Evolutionary conservation across 306 rosid species (phyloP).

Genomic region (Gastrolobium bilobum): DNA sequence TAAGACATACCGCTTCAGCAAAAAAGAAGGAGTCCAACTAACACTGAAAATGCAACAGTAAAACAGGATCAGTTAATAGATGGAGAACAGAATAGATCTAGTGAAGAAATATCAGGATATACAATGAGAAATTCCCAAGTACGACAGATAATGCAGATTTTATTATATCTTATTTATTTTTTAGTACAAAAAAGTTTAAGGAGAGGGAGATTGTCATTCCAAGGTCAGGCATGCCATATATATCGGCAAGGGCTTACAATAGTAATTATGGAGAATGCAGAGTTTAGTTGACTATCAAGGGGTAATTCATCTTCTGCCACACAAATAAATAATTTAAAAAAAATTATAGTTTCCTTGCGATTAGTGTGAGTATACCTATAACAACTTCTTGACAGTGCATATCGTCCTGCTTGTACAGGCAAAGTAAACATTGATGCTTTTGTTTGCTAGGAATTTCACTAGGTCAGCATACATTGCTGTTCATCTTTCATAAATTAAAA

Average conservation of each 20-base stretch:
- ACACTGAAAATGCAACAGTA: conserved; percentile 69
- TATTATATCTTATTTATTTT: background rate
- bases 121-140: conserved; percentile 31
- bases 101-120: conserved; percentile 28
- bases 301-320: conserved; percentile 27
- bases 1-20: conserved; percentile 94
- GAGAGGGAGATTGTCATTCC: conserved; percentile 1
- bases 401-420: background rate
- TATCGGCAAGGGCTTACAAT: conserved; percentile 13
- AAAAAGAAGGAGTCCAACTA: conserved; percentile 97
- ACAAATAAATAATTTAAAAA: conserved; percentile 33
- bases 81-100: conserved; percentile 38
- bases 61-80: conserved; percentile 53
- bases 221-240: conserved; percentile 14
- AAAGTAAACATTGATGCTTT: conserved; percentile 35
- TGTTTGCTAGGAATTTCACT: conserved; percentile 30
- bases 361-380: conserved; percentile 35
- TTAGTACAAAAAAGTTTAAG: background rate
- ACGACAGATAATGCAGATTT: conserved; percentile 20
- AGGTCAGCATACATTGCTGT: conserved; percentile 1
- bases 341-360: conserved; percentile 39
- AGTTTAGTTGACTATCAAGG: conserved; percentile 6
- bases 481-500: conserved; percentile 38
- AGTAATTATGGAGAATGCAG: conserved; percentile 17
- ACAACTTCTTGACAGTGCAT: conserved; percentile 31